Evolutionary conservation across 176 grass and related monocot genomes (phyloP).

Genomic region (barley (Hordeum vulgare)): DNA sequence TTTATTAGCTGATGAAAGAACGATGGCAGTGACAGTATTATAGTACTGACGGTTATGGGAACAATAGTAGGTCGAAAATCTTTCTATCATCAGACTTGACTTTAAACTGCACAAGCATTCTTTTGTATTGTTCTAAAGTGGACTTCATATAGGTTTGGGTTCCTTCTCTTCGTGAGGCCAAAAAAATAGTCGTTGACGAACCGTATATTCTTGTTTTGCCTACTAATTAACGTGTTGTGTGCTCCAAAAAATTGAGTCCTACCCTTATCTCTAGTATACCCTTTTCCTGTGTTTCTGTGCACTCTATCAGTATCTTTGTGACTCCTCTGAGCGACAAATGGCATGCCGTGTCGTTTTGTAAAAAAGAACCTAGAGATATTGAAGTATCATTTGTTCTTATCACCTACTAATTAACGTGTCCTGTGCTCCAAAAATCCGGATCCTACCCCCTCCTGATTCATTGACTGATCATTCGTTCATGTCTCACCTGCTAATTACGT

Average conservation of each 20-base stretch:
- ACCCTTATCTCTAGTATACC: neutral
- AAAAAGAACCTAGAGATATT: neutral
- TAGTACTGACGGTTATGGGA: neutral
- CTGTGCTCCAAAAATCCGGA: neutral
- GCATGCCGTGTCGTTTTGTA: neutral
- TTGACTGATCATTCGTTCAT: neutral
- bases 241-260: neutral
- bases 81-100: neutral
- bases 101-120: neutral
- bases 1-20: neutral
- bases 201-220: neutral
- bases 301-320: neutral
- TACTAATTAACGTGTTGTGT: neutral
- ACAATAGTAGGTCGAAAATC: neutral
- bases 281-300: neutral
- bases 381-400: neutral
- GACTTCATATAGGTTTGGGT: neutral
- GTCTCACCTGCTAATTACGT: neutral
- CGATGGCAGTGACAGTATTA: neutral
- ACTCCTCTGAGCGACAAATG: neutral
- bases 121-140: neutral
- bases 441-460: neutral
- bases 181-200: too few relatives aligned
- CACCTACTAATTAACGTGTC: neutral
- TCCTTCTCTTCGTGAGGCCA: neutral